Conservation (phyloP, 1,284 basidiomycete genomes). For the Entoloma clypeatum region DNA sequence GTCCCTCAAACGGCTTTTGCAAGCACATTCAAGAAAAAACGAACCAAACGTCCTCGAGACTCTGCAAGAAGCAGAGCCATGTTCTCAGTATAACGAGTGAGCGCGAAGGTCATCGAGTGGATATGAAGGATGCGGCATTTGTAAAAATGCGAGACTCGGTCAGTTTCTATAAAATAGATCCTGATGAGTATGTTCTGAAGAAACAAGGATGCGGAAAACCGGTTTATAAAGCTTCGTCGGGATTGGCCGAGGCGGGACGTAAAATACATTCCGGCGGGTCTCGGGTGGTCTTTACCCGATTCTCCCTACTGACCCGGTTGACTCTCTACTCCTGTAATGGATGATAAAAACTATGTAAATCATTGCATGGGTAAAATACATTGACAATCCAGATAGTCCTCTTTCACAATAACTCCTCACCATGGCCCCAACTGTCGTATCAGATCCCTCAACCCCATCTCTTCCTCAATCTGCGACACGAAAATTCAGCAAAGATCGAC, state of each 20-base stretch:
- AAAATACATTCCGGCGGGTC: too few relatives aligned
- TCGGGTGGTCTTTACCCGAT: too few relatives aligned
- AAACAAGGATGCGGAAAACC: constrained; percentile 28
- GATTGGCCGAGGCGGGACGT: too few relatives aligned
- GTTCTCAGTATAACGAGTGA: constrained; percentile 78
- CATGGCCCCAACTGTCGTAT: constrained; percentile 22
- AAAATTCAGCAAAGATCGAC: not conserved
- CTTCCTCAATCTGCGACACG: constrained; percentile 28
- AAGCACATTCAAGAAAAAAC: constrained; percentile 31
- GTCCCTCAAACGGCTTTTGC: constrained; percentile 33
- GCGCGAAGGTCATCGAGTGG: constrained; percentile 73
- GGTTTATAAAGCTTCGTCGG: too few relatives aligned
- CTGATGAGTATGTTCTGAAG: constrained; percentile 80
- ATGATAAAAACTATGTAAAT: too few relatives aligned
- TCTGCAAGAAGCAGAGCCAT: constrained; percentile 38
- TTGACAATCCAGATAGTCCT: too few relatives aligned
- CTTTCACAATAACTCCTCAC: not conserved
- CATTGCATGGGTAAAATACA: too few relatives aligned
- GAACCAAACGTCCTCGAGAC: constrained; percentile 76
- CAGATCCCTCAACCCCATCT: constrained; percentile 27
- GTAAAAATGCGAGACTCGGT: constrained; percentile 87
- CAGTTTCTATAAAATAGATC: constrained; percentile 88
- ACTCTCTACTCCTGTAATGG: too few relatives aligned
- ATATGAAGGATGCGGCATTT: constrained; percentile 78
- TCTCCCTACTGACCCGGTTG: too few relatives aligned